Conservation (phyloP, 495 filamentous ascomycete species). For the Penicillium cinerascens region DNA sequence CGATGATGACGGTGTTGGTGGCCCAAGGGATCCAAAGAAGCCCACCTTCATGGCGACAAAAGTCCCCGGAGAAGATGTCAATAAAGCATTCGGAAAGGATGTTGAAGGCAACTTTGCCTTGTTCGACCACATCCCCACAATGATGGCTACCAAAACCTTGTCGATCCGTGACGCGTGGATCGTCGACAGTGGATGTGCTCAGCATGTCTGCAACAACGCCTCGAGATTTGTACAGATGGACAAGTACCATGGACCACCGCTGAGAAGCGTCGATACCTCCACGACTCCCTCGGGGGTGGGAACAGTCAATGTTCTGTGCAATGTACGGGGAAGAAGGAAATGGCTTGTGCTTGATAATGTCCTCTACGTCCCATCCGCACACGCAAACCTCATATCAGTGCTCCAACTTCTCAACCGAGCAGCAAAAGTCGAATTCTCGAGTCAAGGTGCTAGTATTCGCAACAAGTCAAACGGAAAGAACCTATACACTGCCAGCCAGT, state of each 20-base stretch:
- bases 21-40: conserved; percentile 6
- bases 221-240: conserved; percentile 9
- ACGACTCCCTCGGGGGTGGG: too few species aligned
- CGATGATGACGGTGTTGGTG: conserved; percentile 5
- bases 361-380: too few species aligned
- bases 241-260: conserved; percentile 8
- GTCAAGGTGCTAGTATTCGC: too few species aligned
- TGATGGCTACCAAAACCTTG: conserved; percentile 11
- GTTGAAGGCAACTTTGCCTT: conserved; percentile 9
- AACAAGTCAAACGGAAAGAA: conserved; percentile 12
- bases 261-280: conserved; percentile 10
- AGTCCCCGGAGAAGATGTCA: conserved; percentile 9
- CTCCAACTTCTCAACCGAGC: too few species aligned
- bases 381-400: too few species aligned
- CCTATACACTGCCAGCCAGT: conserved; percentile 12
- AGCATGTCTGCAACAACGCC: conserved; percentile 12
- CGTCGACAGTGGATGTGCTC: conserved; percentile 15
- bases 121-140: conserved; percentile 5
- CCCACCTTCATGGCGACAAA: conserved; percentile 13
- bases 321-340: too few species aligned
- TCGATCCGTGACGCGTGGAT: conserved; percentile 14
- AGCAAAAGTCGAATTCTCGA: too few species aligned
- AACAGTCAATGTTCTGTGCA: too few species aligned
- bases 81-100: conserved; percentile 9
- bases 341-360: too few species aligned